Conservation (phyloP, 768 basidiomycete species). For the Leccinum pellstonianum region DNA sequence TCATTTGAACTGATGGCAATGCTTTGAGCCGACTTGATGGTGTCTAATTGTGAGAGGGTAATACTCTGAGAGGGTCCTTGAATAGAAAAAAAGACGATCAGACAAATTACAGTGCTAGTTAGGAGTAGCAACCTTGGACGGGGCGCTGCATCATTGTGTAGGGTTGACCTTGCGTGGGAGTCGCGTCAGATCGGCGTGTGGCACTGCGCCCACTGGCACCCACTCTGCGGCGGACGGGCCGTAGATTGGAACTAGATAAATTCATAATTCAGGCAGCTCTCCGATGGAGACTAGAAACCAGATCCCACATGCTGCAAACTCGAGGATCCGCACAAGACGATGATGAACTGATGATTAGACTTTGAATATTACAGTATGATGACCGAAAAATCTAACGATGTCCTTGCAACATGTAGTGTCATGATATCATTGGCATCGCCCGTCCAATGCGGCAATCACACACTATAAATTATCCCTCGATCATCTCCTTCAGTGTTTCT, state of each 20-base stretch:
- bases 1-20: slow-evolving; percentile 31
- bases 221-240: neutral
- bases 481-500: slow-evolving; percentile 9
- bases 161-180: neutral
- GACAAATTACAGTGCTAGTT: neutral
- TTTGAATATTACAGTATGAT: too few relatives aligned
- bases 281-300: neutral
- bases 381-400: too few relatives aligned
- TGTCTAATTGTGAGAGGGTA: neutral
- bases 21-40: slow-evolving; percentile 18
- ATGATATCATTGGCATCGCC: neutral
- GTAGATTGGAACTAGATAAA: neutral
- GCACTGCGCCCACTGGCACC: neutral
- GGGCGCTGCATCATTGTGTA: slow-evolving; percentile 1
- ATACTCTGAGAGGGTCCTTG: slow-evolving; percentile 6
- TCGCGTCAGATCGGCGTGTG: neutral
- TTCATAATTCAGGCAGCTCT: neutral
- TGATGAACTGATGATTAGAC: too few relatives aligned
- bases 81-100: neutral
- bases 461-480: neutral
- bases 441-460: too few relatives aligned
- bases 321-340: neutral
- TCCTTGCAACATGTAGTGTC: neutral
- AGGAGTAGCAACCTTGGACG: slow-evolving; percentile 7
- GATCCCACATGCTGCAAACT: neutral